Base-by-base conservation (phyloP, 2,329 filamentous ascomycete genomes). In the Aulographum hederae region DNA sequence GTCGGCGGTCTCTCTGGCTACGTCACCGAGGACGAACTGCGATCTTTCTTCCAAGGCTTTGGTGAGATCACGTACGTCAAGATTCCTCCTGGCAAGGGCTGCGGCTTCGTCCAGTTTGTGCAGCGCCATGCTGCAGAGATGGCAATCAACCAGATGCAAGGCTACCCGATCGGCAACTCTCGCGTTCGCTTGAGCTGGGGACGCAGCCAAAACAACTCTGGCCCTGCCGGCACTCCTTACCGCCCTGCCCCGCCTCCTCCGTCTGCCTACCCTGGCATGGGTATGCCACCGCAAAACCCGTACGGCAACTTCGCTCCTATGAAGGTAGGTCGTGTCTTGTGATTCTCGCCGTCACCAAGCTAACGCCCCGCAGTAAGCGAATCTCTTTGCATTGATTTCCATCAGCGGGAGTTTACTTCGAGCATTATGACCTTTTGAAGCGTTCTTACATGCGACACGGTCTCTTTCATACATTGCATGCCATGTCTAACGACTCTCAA, bases 131-230 rank as follows among this genome's bases (percentile, higher is more conserved):
- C 89, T 32, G 89, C 89, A 11, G 89, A 98, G 63, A 98, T 98
- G 89, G 89, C 89, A 44, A 98, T 98, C 69, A 98, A 98, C 63
- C 89, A 98, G 61, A 98, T 98, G 89, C 89, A 98, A 61, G 89
- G 89, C 38, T 98, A 98, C 54, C 89, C 89, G 16, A 98, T 98
- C 48, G 89, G 89, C 34, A 98, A 98, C 67, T 95, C 86, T 29
- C 84, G 89, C 42, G 89, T 98, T 37, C 84, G 89, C 47, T 70
- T 98, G 43, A 93, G 82, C 54, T 98, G 89, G 89, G 89, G 89
- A 40, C 80, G 89, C 41, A 91, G 80, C 34, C 89, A 98, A 67
- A 98, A 95, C 73, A 98, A 98, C 67, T 95, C 86, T 39, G 89
- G 89, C 35, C 75, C 75, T 33, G 89, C 92, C 37, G 89, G 89